phyloP scores from a whole-genome alignment of 192 early-diverging fungal species.

The Entomortierella beljakovae region DNA sequence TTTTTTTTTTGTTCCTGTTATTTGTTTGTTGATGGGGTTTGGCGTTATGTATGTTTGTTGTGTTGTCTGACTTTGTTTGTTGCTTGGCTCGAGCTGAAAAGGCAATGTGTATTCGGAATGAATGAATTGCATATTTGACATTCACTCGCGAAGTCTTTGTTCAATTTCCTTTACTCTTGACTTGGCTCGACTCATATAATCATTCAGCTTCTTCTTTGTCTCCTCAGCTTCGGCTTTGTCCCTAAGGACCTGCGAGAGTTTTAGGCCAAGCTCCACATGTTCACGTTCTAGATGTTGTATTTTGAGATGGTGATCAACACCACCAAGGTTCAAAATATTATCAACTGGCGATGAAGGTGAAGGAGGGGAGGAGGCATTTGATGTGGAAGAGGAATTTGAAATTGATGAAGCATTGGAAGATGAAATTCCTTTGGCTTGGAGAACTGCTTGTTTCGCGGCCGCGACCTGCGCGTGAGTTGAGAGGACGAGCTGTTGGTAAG shows the following conservation, averaged over 20 bases:
- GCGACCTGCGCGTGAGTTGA: constrained; percentile 50
- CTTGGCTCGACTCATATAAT: constrained; percentile 41
- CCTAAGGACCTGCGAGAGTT: constrained; percentile 35
- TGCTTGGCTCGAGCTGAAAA: not conserved
- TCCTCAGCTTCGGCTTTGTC: constrained; percentile 54
- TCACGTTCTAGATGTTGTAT: constrained; percentile 33
- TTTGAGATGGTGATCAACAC: not conserved
- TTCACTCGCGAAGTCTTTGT: constrained; percentile 35
- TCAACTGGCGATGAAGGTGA: constrained; percentile 41
- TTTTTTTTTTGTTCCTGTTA: not conserved
- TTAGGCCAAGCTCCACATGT: constrained; percentile 36
- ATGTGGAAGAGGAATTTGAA: constrained; percentile 7
- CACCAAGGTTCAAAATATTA: not conserved
- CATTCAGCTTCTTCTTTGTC: constrained; percentile 48
- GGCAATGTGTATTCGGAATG: not conserved
- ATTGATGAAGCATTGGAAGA: constrained; percentile 15
- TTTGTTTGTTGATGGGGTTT: too few relatives aligned
- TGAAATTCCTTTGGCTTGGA: constrained; percentile 24
- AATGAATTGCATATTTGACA: not conserved
- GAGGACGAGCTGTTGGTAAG: constrained; percentile 48
- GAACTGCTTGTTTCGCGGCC: constrained; percentile 41
- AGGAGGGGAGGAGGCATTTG: constrained; percentile 42
- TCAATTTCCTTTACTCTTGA: constrained; percentile 51
- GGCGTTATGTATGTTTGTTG: too few relatives aligned
- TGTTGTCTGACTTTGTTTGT: too few relatives aligned